Evolutionary conservation across 306 rosid species (phyloP), one percentile per base, ranked within the genome.

Genomic region (Medicago arabica): DNA sequence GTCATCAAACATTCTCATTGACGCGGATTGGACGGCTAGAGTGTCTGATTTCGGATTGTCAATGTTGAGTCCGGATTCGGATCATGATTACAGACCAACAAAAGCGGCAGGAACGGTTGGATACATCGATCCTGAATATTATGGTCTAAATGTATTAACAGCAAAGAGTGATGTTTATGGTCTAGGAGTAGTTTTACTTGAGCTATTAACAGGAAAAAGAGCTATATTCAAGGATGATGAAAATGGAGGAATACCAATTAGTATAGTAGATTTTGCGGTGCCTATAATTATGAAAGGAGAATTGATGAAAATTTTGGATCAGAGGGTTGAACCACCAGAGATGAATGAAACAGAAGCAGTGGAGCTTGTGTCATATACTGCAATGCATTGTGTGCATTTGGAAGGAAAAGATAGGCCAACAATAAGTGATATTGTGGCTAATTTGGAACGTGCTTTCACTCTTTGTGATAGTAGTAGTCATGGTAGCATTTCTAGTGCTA

Each of bases 81-180:
- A 81, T 14, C 78, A 41, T 1, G 95, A 86, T 46, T 86, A 46
- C 65, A 68, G 83, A 75, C 96, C 97, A 28, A 81, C 19, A 11
- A 95, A 89, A 74, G 97, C 97, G 2, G 97, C 96, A 0, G 99
- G 99, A 43, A 92, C 97, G 0, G 91, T 92, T 28, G 99, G 99
- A 63, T 95, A 95, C 90, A 95, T 95, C 16, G 99, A 95, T 88
- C 99, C 99, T 0, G 97, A 95, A 83, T 92, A 92, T 80, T 95
- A 95, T 41, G 97, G 97, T 67, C 83, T 95, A n/a, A 95, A 95
- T 75, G 87, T 95, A 7, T 74, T 95, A 82, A 95, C 99, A 28
- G 80, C 96, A 38, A 95, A 95, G 89, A 92, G 99, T 70, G 99
- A 95, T 82, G 98, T 95, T 2, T 95, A 92, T 72, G 99, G 99